Base-by-base conservation (phyloP, 495 filamentous ascomycete genomes). In the Penicillium lividum region DNA sequence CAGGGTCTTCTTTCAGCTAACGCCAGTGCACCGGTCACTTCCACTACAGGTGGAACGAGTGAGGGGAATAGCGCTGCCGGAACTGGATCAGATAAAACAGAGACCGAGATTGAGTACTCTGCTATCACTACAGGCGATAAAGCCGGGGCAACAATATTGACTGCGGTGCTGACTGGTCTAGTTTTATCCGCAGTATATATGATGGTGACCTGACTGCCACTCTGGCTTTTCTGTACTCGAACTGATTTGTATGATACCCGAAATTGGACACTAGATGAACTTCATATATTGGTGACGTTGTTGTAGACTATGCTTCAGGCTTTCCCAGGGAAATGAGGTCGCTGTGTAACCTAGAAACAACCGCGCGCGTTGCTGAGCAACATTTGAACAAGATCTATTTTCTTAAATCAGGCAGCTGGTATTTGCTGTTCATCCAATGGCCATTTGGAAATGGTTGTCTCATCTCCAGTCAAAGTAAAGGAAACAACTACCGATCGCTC, bases 391-490 rank as follows among this genome's bases (percentile, higher is more conserved):
- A 34, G 51, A 27, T 47, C 3, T 22, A 28, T 22, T 36, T 43
- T 7, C 3, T 50, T 44, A 13, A 16, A 48, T 64, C 33, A 62
- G 1, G 66, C 64, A 45, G 64, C 57, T 7, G 60, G 51, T 51
- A 74, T 68, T 33, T 65, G 60, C 55, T 73, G 68, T 34, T 68
- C 34, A 29, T 71, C 68, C 56, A 57, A 40, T 6, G 74, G 74
- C 74, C 74, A 77, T 43, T 65, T 68, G 3, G 66, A 52, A 50
- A 77, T 48, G 18, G 62, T 65, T 1, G 61, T 67, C 33, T 53
- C 68, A 7, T 71, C 52, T 0, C 74, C 74, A 22, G 67, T 68
- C 65, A 76, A 61, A 18, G 57, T 68, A 44, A 77, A 68, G 3
- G 57, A 29, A 25, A 69, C 18, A 0, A 73, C 66, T 7, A 63